These are phyloP conservation scores for Saccharum spontaneum DNA, from an alignment of 176 grass and related monocot genomes.

Conservation along the genomic window DNA sequence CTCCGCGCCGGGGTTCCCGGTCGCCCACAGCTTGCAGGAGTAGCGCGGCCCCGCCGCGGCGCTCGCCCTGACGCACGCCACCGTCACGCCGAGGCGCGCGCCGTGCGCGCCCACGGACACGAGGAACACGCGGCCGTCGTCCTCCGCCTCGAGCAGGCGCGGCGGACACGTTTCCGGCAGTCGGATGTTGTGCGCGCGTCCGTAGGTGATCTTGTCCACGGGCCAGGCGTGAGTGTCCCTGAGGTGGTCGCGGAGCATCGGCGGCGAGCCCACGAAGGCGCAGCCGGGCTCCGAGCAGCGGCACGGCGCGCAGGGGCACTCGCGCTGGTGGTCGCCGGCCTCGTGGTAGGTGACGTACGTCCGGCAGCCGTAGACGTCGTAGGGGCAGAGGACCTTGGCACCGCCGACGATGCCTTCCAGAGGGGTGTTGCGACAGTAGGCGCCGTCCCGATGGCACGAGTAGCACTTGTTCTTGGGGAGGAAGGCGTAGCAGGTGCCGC, in stretches of 20 bases:
- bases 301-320: conserved; percentile 10
- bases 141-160: neutral
- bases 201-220: neutral
- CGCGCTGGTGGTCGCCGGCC: neutral
- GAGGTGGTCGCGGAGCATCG: neutral
- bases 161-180: neutral
- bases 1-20: neutral
- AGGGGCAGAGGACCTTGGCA: neutral
- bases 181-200: neutral
- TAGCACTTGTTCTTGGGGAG: neutral
- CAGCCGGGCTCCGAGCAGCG: neutral
- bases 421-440: neutral
- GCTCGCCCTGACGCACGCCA: neutral
- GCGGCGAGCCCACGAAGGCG: neutral
- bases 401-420: neutral
- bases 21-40: neutral
- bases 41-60: neutral
- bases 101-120: neutral
- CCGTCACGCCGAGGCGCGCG: neutral
- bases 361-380: neutral
- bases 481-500: neutral
- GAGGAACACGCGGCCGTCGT: neutral
- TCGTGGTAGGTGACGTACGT: neutral
- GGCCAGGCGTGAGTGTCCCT: neutral
- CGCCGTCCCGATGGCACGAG: neutral